Evolutionary conservation across 1,139 yeast genomes (phyloP), one percentile per base, ranked within the genome.

Genomic region (Lodderomyces jiufengensis): DNA sequence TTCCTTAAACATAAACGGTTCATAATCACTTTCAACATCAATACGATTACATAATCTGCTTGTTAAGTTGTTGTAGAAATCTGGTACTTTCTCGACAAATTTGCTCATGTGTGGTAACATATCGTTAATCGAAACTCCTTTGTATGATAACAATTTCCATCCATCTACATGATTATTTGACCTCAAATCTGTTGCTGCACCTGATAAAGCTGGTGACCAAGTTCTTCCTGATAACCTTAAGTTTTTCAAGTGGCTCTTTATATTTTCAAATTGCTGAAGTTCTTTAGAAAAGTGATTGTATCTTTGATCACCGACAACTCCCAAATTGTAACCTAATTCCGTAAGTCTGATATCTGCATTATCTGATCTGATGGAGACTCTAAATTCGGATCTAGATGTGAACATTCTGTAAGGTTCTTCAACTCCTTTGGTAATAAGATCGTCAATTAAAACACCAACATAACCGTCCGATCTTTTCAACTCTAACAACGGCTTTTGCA

Each of bases 341-440:
- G 97, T 90, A 37, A 94, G 63, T 41, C 99, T 66, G 39, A 72
- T 57, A 52, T 94, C 97, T 0, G 99, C 98, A 62, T 92, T 94
- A 57, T 94, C 98, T 1, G 96, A 80, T 40, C 99, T 70, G 7
- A 88, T 84, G 21, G 90, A 81, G 29, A 94, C 77, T 51, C 98
- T 70, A 57, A 87, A 94, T 55, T 94, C 99, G 0, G 95, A 85
- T 37, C 99, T 73, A 2, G 97, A 87, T 0, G 98, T 94, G 54
- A 94, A 94, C 98, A 94, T 94, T 44, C 99, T 70, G 56, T 94
- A 94, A 1, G 99, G 99, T 55, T 94, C 99, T 42, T 84, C 90
- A 1, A 94, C 96, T 13, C 98, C 99, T 59, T 88, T 87, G 1
- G 97, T 90, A 26, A 88, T 84, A 47, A 94, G 68, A 61, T 94